phyloP scores from a whole-genome alignment of 2,329 filamentous ascomycete species.

The Dothidotthia symphoricarpi region DNA sequence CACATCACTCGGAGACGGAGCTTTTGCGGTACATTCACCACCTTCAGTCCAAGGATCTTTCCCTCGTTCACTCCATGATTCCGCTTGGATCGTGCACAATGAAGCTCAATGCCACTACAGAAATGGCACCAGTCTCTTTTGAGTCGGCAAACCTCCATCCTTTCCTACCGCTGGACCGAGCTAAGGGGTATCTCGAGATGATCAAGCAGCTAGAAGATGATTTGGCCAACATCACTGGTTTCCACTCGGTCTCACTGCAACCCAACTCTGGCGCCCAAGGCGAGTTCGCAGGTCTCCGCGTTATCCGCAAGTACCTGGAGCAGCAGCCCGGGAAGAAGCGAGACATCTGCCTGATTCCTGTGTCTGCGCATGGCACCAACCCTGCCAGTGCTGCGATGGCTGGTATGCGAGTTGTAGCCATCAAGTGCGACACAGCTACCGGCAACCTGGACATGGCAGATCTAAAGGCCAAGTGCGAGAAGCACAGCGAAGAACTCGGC shows the following conservation, averaged over 20 bases:
- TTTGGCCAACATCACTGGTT: slow-evolving; percentile 80
- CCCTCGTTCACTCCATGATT: slow-evolving; percentile 95
- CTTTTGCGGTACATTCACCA: slow-evolving; percentile 91
- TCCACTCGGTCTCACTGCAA: slow-evolving; percentile 85
- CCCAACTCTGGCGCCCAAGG: slow-evolving; percentile 96
- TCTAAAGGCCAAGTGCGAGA: slow-evolving; percentile 82
- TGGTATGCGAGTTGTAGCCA: slow-evolving; percentile 86
- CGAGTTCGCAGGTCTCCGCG: slow-evolving; percentile 85
- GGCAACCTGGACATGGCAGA: slow-evolving; percentile 88
- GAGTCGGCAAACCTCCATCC: slow-evolving; percentile 80
- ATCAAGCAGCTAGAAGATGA: slow-evolving; percentile 72
- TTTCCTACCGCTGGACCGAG: slow-evolving; percentile 64
- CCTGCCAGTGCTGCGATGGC: slow-evolving; percentile 94
- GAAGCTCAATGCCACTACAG: slow-evolving; percentile 92
- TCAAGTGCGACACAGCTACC: slow-evolving; percentile 85
- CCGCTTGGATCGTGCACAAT: slow-evolving; percentile 95
- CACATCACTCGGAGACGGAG: slow-evolving; percentile 91
- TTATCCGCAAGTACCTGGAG: slow-evolving; percentile 83
- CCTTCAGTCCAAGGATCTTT: slow-evolving; percentile 90
- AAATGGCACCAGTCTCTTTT: slow-evolving; percentile 85
- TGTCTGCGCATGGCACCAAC: slow-evolving; percentile 94
- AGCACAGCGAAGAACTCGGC: slow-evolving; percentile 79
- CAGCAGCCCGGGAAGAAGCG: slow-evolving; percentile 66
- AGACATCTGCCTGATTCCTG: slow-evolving; percentile 90
- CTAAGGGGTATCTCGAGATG: slow-evolving; percentile 67